Percentiles rank a stretch among this genome's conserved stretches.
phyloP scores from a whole-genome alignment of 495 filamentous ascomycete species.

The Penicillium taxi region DNA sequence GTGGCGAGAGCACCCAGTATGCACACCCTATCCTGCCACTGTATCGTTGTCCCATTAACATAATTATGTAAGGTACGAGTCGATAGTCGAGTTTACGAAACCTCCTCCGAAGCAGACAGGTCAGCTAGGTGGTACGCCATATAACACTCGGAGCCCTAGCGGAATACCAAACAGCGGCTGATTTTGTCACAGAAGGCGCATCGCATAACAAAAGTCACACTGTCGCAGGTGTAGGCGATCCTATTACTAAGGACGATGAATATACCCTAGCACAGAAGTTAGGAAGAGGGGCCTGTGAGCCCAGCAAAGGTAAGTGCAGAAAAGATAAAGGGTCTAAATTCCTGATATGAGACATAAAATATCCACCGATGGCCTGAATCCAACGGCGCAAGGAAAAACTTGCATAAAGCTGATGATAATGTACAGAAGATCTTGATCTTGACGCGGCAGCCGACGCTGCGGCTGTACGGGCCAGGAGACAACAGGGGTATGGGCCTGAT shows the following conservation, averaged over 20 bases:
- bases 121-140: conserved; percentile 47
- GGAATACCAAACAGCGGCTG: background rate
- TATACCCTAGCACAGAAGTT: conserved; percentile 23
- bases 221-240: conserved; percentile 8
- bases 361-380: conserved; percentile 6
- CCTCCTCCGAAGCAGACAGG: conserved; percentile 49
- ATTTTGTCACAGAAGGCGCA: conserved; percentile 10
- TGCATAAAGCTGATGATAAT: conserved; percentile 37
- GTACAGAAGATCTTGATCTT: conserved; percentile 35
- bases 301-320: conserved; percentile 30
- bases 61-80: conserved; percentile 49
- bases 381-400: conserved; percentile 14
- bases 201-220: conserved; percentile 29
- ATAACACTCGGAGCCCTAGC: background rate
- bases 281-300: conserved; percentile 17
- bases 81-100: conserved; percentile 39
- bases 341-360: conserved; percentile 24
- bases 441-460: conserved; percentile 29
- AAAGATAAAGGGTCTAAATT: conserved; percentile 28
- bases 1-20: conserved; percentile 57
- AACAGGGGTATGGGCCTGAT: conserved; percentile 54
- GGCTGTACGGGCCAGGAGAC: conserved; percentile 40
- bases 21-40: conserved; percentile 2
- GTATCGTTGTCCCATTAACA: background rate
- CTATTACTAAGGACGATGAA: conserved; percentile 16